These are phyloP conservation scores for Myxozyma geophila DNA, from an alignment of 805 yeast species.

Conservation along the genomic window DNA sequence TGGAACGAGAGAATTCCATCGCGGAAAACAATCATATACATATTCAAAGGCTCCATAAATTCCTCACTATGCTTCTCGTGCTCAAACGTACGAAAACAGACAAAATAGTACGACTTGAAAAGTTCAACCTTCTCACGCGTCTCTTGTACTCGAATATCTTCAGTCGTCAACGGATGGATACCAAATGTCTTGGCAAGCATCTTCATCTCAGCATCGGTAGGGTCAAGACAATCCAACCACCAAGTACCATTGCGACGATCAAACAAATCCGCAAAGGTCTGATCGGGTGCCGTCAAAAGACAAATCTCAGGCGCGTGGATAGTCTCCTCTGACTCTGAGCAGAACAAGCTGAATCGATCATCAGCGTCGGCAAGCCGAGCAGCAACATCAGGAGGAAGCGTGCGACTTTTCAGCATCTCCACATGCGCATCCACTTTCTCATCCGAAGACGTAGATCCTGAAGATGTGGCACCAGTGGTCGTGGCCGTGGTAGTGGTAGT, in stretches of 20 bases:
- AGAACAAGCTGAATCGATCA: slow-evolving; percentile 82
- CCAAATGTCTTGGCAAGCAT: slow-evolving; percentile 91
- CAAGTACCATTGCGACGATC: slow-evolving; percentile 76
- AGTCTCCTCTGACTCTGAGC: slow-evolving; percentile 81
- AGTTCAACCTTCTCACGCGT: slow-evolving; percentile 96
- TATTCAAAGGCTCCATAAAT: slow-evolving; percentile 66
- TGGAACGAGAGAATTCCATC: slow-evolving; percentile 66
- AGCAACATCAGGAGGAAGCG: slow-evolving; percentile 27
- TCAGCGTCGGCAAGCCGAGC: slow-evolving; percentile 31
- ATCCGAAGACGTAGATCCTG: slow-evolving; percentile 17
- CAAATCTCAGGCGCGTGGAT: slow-evolving; percentile 88
- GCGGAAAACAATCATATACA: slow-evolving; percentile 64
- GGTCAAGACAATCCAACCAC: slow-evolving; percentile 96
- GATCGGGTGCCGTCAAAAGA: slow-evolving; percentile 62
- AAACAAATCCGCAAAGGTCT: slow-evolving; percentile 70
- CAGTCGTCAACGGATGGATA: slow-evolving; percentile 96
- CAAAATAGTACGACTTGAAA: slow-evolving; percentile 87
- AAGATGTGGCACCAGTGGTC: background rate
- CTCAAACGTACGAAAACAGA: slow-evolving; percentile 96
- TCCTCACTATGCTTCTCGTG: slow-evolving; percentile 81
- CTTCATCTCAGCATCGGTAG: slow-evolving; percentile 94
- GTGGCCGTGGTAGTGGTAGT: slow-evolving; percentile 8
- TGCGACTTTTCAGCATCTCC: slow-evolving; percentile 24
- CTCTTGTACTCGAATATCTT: slow-evolving; percentile 95
- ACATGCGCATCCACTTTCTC: slow-evolving; percentile 21